These are phyloP conservation scores for Corynespora cassiicola DNA, from an alignment of 2,329 filamentous ascomycete genomes.

Conservation along the genomic window DNA sequence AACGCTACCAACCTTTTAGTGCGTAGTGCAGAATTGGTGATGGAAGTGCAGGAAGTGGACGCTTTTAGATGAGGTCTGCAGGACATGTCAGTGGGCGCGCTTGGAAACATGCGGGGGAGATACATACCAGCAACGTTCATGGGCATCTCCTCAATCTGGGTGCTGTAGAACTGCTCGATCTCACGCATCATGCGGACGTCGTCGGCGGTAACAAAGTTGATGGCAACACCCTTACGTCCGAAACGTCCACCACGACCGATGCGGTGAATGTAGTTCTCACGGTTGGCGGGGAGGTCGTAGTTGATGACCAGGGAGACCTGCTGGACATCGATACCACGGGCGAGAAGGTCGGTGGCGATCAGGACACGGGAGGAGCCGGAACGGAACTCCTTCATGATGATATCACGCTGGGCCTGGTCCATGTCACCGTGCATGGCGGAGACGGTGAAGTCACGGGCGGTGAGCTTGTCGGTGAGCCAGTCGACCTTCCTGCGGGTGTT, in stretches of 20 bases:
- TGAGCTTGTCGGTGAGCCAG: slow-evolving; percentile 99
- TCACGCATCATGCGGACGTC: slow-evolving; percentile 99
- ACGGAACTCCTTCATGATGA: slow-evolving; percentile 99
- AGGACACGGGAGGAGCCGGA: slow-evolving; percentile 97
- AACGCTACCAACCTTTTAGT: slow-evolving; percentile 29
- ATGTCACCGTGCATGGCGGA: slow-evolving; percentile 99
- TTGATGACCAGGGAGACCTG: slow-evolving; percentile 99
- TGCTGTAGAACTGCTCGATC: slow-evolving; percentile 99
- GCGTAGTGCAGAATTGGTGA: slow-evolving; percentile 32
- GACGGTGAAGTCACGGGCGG: slow-evolving; percentile 97
- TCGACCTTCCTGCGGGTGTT: slow-evolving; percentile 99
- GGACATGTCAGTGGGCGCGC: slow-evolving; percentile 16
- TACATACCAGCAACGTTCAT: slow-evolving; percentile 78
- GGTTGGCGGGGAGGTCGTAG: slow-evolving; percentile 98
- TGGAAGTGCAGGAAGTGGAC: slow-evolving; percentile 28
- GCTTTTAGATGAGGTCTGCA: slow-evolving; percentile 48
- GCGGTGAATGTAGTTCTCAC: slow-evolving; percentile 99
- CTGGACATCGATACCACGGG: slow-evolving; percentile 99
- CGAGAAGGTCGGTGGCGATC: slow-evolving; percentile 96
- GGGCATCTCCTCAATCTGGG: slow-evolving; percentile 99
- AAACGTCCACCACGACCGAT: slow-evolving; percentile 99
- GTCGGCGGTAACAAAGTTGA: slow-evolving; percentile 99
- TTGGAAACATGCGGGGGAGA: background rate
- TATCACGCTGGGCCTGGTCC: slow-evolving; percentile 96
- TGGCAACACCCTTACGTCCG: slow-evolving; percentile 99